Evolutionary conservation across 768 basidiomycete species (phyloP).

Genomic region (Xanthoconium purpureum): DNA sequence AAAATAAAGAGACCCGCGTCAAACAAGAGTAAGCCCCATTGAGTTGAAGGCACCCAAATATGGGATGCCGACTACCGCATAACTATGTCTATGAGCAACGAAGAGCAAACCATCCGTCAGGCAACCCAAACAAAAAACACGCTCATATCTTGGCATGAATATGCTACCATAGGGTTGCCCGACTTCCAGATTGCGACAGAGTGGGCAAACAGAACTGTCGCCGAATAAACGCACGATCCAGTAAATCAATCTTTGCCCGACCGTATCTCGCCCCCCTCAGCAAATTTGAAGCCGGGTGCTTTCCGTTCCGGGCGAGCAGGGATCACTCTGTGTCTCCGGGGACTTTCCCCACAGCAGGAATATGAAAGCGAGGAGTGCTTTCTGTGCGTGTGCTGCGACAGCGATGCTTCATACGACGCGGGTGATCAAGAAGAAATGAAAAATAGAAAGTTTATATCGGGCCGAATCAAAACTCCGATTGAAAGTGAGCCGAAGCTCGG

Average conservation of each 20-base stretch:
- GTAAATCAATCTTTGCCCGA: constrained; percentile 48
- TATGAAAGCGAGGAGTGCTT: constrained; percentile 41
- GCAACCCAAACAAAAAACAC: constrained; percentile 45
- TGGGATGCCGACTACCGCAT: constrained; percentile 67
- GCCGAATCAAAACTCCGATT: constrained; percentile 21
- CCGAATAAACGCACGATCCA: constrained; percentile 21
- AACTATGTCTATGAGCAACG: constrained; percentile 87
- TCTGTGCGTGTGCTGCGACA: constrained; percentile 79
- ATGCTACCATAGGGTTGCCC: constrained; percentile 39
- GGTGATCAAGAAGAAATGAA: constrained; percentile 21
- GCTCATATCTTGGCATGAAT: constrained; percentile 78
- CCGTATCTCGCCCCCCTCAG: constrained; percentile 50
- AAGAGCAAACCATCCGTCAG: constrained; percentile 37
- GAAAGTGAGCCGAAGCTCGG: constrained; percentile 1
- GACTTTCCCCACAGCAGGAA: constrained; percentile 88
- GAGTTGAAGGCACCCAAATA: constrained; percentile 55
- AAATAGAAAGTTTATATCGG: constrained; percentile 10
- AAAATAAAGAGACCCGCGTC: constrained; percentile 52
- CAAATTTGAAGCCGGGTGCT: constrained; percentile 73
- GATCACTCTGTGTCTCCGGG: constrained; percentile 79
- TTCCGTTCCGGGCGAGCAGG: constrained; percentile 59
- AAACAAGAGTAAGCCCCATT: constrained; percentile 91
- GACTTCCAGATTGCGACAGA: constrained; percentile 49
- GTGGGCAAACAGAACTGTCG: constrained; percentile 46
- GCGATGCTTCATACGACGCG: constrained; percentile 77